Percentiles rank a stretch among this genome's conserved stretches.
Evolutionary conservation across 106 monocot species (phyloP).

Genomic region (Chionographis japonica): DNA sequence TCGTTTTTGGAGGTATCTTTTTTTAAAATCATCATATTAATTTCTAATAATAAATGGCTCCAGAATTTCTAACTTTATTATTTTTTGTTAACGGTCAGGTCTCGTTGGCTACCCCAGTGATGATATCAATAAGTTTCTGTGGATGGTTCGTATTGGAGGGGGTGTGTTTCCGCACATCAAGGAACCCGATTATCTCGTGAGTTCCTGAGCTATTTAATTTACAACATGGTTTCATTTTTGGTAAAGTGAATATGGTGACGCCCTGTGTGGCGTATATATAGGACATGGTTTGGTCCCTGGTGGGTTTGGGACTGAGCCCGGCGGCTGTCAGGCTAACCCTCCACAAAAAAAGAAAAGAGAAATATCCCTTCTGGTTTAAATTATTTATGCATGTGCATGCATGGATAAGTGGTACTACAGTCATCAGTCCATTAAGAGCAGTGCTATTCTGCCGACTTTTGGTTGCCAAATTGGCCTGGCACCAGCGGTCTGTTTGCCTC

Average conservation of each 20-base stretch:
- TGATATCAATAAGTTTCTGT: slow-evolving; percentile 97
- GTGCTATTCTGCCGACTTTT: too few species aligned
- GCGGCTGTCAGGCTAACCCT: too few species aligned
- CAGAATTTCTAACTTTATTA: not conserved
- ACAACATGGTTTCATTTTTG: not conserved
- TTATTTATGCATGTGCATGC: too few species aligned
- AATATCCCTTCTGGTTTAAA: too few species aligned
- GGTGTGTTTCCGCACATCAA: slow-evolving; percentile 99
- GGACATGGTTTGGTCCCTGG: too few species aligned
- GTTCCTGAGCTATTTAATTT: slow-evolving; percentile 13
- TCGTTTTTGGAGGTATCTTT: slow-evolving; percentile 84
- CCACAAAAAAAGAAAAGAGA: too few species aligned
- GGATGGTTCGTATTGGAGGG: slow-evolving; percentile 99
- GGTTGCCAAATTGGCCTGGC: too few species aligned
- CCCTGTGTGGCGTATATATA: too few species aligned
- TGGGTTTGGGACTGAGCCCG: too few species aligned
- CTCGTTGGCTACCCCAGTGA: slow-evolving; percentile 99
- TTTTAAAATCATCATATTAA: not conserved
- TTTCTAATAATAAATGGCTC: not conserved
- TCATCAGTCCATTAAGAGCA: too few species aligned
- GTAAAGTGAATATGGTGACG: not conserved
- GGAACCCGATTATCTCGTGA: slow-evolving; percentile 98
- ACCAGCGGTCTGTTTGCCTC: too few species aligned
- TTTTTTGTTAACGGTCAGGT: slow-evolving; percentile 35
- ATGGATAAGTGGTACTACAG: too few species aligned